These are phyloP conservation scores for Blakeslea trispora DNA, from an alignment of 371 early-diverging fungal genomes.

Conservation along the genomic window DNA sequence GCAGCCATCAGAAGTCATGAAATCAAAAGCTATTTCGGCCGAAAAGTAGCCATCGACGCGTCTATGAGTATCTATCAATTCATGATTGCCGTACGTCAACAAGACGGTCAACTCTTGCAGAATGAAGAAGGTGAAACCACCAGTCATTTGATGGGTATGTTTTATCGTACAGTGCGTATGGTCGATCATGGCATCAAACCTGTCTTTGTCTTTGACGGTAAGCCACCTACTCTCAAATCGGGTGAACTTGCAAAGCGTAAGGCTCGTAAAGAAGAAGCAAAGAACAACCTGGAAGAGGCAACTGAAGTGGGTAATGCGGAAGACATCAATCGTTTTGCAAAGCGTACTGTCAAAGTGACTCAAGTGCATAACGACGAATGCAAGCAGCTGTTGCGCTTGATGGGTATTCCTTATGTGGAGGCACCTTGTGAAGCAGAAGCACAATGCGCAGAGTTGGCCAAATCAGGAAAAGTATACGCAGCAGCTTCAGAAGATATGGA, in stretches of 20 bases:
- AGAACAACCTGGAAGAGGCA: conserved; percentile 80
- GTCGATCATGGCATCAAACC: conserved; percentile 98
- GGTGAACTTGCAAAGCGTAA: conserved; percentile 94
- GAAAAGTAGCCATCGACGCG: conserved; percentile 98
- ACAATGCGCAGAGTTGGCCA: conserved; percentile 95
- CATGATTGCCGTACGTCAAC: conserved; percentile 96
- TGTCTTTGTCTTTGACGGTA: conserved; percentile 99
- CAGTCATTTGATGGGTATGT: conserved; percentile 98
- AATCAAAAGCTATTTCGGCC: conserved; percentile 91
- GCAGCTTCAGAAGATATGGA: conserved; percentile 99
- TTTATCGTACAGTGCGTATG: conserved; percentile 99
- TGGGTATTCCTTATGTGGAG: conserved; percentile 97
- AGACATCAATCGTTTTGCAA: conserved; percentile 86
- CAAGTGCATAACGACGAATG: conserved; percentile 96
- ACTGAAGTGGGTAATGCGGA: conserved; percentile 85
- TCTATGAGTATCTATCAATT: conserved; percentile 99
- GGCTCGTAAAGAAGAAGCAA: conserved; percentile 86
- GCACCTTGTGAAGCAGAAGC: conserved; percentile 99
- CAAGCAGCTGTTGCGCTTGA: conserved; percentile 85
- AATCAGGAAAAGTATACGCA: conserved; percentile 91
- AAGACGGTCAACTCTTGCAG: conserved; percentile 89
- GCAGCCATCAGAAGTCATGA: conserved; percentile 81
- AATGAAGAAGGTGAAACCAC: conserved; percentile 95
- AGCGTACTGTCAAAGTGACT: conserved; percentile 95
- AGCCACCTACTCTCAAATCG: conserved; percentile 95